These are phyloP conservation scores for Escallonia rubra DNA, from an alignment of 129 eudicot species.

Conservation along the genomic window DNA sequence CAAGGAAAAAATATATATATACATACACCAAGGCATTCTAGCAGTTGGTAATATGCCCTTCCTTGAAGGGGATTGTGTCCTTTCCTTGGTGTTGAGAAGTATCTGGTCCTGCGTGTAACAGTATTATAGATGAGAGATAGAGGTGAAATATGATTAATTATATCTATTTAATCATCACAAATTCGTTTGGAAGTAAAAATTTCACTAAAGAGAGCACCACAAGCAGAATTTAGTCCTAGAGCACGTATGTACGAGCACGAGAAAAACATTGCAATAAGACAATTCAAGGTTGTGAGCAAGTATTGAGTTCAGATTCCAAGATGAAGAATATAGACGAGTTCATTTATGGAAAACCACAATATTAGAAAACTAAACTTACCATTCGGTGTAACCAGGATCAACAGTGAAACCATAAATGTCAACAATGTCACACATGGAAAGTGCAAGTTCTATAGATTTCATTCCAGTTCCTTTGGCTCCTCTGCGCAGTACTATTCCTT, in stretches of 20 bases:
- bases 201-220: too few relatives aligned
- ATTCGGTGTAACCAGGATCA: constrained; percentile 97
- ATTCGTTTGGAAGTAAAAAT: too few relatives aligned
- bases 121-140: neutral
- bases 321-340: neutral
- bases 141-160: neutral
- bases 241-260: neutral
- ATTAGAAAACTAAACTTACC: constrained; percentile 40
- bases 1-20: neutral
- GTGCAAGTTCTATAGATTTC: constrained; percentile 96
- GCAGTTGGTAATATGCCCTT: constrained; percentile 96
- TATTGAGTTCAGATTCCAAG: neutral
- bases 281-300: neutral
- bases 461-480: constrained; percentile 99
- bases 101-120: constrained; percentile 66
- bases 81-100: constrained; percentile 84
- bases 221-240: too few relatives aligned
- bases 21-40: constrained; percentile 94
- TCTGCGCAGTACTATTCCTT: constrained; percentile 93
- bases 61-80: constrained; percentile 99
- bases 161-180: too few relatives aligned
- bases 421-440: constrained; percentile 96
- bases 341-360: neutral
- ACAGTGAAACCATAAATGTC: constrained; percentile 98
- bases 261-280: neutral